phyloP scores from a whole-genome alignment of 2,329 filamentous ascomycete genomes.

The Penicillium sp. region DNA sequence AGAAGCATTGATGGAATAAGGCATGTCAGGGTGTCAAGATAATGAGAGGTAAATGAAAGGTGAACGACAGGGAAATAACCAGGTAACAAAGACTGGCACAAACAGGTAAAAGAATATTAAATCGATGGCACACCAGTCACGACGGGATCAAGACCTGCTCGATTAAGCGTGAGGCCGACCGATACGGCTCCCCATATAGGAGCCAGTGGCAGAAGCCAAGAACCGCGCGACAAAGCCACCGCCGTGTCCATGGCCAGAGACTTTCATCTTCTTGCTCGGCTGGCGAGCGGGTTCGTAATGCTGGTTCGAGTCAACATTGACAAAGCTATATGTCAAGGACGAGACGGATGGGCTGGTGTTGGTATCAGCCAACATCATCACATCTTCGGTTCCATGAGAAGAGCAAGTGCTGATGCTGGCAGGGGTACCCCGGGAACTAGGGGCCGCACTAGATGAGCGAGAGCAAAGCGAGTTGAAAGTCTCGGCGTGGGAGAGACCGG shows the following conservation, averaged over 20 bases:
- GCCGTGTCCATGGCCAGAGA: conserved; percentile 36
- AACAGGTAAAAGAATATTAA: not conserved
- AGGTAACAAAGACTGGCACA: not conserved
- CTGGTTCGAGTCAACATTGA: conserved; percentile 44
- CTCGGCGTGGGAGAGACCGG: conserved; percentile 49
- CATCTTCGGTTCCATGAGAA: conserved; percentile 41
- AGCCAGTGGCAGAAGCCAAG: conserved; percentile 50
- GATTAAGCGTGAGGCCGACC: conserved; percentile 39
- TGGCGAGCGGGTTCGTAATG: conserved; percentile 38
- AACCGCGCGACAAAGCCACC: conserved; percentile 52
- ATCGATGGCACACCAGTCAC: conserved; percentile 17
- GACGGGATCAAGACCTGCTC: conserved; percentile 30
- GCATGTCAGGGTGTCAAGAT: conserved; percentile 6
- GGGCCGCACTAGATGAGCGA: conserved; percentile 52
- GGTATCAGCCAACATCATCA: conserved; percentile 45
- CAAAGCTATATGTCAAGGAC: conserved; percentile 43
- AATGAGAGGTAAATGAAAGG: conserved; percentile 15
- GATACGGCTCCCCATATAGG: conserved; percentile 49
- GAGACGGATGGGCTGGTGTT: conserved; percentile 41
- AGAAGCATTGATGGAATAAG: conserved; percentile 21
- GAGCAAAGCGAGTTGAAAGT: conserved; percentile 51
- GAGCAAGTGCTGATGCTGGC: conserved; percentile 50
- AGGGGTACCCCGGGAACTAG: conserved; percentile 52
- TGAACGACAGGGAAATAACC: not conserved
- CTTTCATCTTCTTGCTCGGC: conserved; percentile 51